Base-by-base conservation (phyloP, 169 alveolate species). In the Babesia sp. region DNA sequence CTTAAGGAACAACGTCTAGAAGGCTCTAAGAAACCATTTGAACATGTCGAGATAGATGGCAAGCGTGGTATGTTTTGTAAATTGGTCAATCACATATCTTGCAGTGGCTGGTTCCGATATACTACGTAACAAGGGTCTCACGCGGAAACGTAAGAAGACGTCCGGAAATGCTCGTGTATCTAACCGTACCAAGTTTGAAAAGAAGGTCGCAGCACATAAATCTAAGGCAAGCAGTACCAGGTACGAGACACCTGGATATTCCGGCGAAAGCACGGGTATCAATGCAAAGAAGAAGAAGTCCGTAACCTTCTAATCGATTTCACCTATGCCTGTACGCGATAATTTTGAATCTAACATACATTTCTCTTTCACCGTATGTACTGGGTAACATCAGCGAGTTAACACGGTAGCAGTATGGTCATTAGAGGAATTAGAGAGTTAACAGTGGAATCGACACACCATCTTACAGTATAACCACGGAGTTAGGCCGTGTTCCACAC, bases 121-220 rank as follows among this genome's bases (percentile, higher is more conserved):
- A 45, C 70, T 91, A 87, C 92, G 92, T 79, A 93, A 92, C 53
- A 94, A 85, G 59, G 98, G 98, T 16, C 84, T 96, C 39, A 91
- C 95, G 31, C 67, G 97, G 31, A 92, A 93, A 84, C 90, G 98
- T 58, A 92, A 93, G 91, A 93, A 94, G 90, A 92, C 91, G n/a
- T 95, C 92, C 45, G 96, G 98, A 12, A 95, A 95, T 81, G 96
- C 98, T 39, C 90, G 98, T 56, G 98, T 94, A 22, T 92, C 92
- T 67, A 90, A 94, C 74, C 91, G 96, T 83, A 79, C 70, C 64
- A 95, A 96, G 80, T 95, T 66, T 83, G 86, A 93, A 48, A 93
- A 93, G 87, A 95, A 94, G 61, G 44, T 90, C 78, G 91, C 91
- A 48, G 83, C 67, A 31, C 75, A 71, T 59, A 69, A 64, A 36